A percentile compares a stretch with the other conserved stretches of the same genome.
Conservation (phyloP, 257 asterid genomes). For the Penstemon davidsonii region DNA sequence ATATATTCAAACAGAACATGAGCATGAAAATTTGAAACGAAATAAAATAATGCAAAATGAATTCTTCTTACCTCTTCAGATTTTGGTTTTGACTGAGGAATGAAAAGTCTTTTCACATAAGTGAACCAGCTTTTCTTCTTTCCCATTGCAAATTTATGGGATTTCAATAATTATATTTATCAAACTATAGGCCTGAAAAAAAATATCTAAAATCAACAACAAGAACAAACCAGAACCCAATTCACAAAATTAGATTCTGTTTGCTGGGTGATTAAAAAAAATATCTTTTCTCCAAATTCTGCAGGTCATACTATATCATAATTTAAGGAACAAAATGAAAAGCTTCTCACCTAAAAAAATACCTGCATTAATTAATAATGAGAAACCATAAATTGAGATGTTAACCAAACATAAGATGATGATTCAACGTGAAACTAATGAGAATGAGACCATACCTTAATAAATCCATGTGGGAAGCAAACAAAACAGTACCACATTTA, state of each 20-base stretch:
- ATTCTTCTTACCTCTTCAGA: constrained; percentile 46
- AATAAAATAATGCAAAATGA: not conserved
- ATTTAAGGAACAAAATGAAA: no score
- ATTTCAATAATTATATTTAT: constrained; percentile 15
- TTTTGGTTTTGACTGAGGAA: constrained; percentile 55
- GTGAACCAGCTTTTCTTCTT: constrained; percentile 72
- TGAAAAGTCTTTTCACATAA: constrained; percentile 66
- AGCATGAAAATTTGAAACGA: not conserved
- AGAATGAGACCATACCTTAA: constrained; percentile 16
- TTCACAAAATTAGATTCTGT: not conserved
- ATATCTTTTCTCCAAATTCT: constrained; percentile 7
- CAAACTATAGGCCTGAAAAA: not conserved
- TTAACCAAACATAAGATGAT: not conserved
- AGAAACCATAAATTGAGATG: not conserved
- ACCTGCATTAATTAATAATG: not conserved
- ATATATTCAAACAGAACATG: not conserved
- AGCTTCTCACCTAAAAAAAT: not conserved
- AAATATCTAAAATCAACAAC: not conserved
- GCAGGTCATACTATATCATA: not conserved
- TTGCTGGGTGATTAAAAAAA: not conserved
- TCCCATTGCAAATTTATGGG: constrained; percentile 47
- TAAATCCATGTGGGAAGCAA: constrained; percentile 22
- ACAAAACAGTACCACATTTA: not conserved
- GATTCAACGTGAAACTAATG: not conserved
- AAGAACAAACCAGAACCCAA: not conserved